A percentile compares a stretch with the other conserved stretches of the same genome.
Evolutionary conservation across 73 alveolate species (phyloP).

Genomic region (Blepharisma japonicum): DNA sequence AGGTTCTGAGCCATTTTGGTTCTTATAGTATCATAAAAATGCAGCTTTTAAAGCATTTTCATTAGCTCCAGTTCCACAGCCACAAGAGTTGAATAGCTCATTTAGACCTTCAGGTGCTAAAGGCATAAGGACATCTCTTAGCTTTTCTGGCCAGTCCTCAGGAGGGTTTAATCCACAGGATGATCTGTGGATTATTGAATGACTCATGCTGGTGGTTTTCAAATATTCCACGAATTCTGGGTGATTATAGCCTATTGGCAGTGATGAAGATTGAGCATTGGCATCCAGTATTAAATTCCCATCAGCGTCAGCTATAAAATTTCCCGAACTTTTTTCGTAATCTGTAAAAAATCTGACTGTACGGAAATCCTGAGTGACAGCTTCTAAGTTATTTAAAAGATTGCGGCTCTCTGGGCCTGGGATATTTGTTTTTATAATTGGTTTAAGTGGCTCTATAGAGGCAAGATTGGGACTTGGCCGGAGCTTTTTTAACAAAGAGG

Average conservation of each 20-base stretch:
- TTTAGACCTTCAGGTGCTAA: slow-evolving; percentile 47
- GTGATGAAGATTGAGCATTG: slow-evolving; percentile 29
- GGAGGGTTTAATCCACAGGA: slow-evolving; percentile 36
- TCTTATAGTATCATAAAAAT: slow-evolving; percentile 31
- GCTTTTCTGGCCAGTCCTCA: slow-evolving; percentile 43
- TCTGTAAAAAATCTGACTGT: slow-evolving; percentile 38
- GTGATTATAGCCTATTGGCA: slow-evolving; percentile 64
- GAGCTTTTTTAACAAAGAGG: neutral
- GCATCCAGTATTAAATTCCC: slow-evolving; percentile 56
- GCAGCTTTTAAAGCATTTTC: slow-evolving; percentile 57
- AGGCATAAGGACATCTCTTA: slow-evolving; percentile 46
- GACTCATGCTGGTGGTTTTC: neutral
- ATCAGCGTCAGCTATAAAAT: slow-evolving; percentile 52
- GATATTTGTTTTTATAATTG: neutral
- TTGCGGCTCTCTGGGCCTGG: neutral
- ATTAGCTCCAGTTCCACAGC: slow-evolving; percentile 44
- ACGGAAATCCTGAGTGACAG: neutral
- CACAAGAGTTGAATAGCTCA: slow-evolving; percentile 41
- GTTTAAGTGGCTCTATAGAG: neutral
- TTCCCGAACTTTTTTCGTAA: slow-evolving; percentile 49
- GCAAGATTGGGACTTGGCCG: neutral
- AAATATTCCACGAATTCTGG: slow-evolving; percentile 33
- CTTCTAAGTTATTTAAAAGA: neutral
- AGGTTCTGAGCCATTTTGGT: slow-evolving; percentile 14
- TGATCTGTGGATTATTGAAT: neutral